Evolutionary conservation across 2,329 filamentous ascomycete genomes (phyloP).

Genomic region (Curvularia eragrostidis): DNA sequence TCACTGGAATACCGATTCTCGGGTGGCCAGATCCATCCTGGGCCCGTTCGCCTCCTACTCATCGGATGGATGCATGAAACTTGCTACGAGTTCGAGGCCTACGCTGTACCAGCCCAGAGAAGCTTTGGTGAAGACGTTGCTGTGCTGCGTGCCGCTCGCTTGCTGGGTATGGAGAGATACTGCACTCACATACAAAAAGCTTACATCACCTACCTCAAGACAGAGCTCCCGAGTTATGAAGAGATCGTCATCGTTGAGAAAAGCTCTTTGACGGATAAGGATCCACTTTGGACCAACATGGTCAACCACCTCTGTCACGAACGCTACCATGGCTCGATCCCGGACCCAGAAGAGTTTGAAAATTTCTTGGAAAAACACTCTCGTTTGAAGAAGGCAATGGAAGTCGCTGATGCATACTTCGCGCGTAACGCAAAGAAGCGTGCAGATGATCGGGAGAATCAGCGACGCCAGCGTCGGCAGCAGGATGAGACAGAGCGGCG

Average conservation of each 20-base stretch:
- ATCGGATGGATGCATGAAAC: constrained; percentile 16
- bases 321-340: constrained; percentile 3
- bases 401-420: constrained; percentile 8
- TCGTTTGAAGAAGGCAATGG: neutral
- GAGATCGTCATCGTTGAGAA: constrained; percentile 21
- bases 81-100: constrained; percentile 14
- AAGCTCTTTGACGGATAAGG: constrained; percentile 12
- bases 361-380: neutral
- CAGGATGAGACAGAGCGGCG: constrained; percentile 7
- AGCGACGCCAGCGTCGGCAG: constrained; percentile 9
- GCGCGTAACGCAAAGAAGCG: constrained; percentile 1
- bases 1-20: constrained; percentile 12
- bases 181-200: constrained; percentile 8
- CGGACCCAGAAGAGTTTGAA: neutral
- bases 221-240: constrained; percentile 18
- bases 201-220: constrained; percentile 19
- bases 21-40: neutral
- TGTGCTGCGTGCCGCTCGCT: constrained; percentile 17
- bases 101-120: constrained; percentile 6
- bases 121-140: constrained; percentile 17
- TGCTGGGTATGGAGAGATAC: constrained; percentile 26
- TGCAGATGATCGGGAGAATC: neutral
- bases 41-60: constrained; percentile 15
- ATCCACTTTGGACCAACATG: constrained; percentile 25
- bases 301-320: constrained; percentile 22